Evolutionary conservation across 139 green algal genomes (phyloP).

Genomic region (Zygnema cylindricum): DNA sequence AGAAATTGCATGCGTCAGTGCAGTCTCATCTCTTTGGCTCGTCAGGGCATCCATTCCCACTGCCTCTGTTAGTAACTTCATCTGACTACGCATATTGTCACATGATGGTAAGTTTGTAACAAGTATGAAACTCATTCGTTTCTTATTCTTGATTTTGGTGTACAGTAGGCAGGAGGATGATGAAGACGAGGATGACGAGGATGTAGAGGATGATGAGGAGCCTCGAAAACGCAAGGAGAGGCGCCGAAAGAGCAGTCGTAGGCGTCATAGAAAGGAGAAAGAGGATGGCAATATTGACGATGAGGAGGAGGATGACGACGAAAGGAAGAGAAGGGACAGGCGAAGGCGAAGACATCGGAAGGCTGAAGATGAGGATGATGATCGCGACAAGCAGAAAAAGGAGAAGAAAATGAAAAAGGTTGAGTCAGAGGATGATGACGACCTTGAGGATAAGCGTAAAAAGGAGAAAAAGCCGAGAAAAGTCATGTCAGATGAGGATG

Average conservation of each 20-base stretch:
- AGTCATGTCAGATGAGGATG: constrained; percentile 30
- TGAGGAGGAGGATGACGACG: constrained; percentile 10
- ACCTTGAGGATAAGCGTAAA: not conserved
- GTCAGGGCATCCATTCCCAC: no score
- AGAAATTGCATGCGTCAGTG: no score
- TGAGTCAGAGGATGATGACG: not conserved
- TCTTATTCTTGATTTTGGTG: no score
- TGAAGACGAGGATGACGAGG: constrained; percentile 18
- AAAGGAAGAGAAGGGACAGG: not conserved
- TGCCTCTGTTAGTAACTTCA: no score
- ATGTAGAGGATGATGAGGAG: constrained; percentile 50
- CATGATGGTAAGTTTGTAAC: no score
- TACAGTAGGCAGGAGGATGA: not conserved
- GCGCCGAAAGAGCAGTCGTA: constrained; percentile 3
- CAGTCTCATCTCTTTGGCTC: no score
- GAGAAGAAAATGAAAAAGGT: not conserved
- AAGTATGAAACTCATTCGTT: not conserved
- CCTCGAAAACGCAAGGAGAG: not conserved
- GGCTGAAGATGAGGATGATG: constrained; percentile 19
- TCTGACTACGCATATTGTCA: no score
- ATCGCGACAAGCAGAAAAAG: not conserved
- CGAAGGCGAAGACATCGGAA: not conserved
- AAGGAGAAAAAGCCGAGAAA: not conserved
- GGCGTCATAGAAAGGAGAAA: not conserved
- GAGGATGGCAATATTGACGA: not conserved